A percentile compares a stretch with the other conserved stretches of the same genome.
These are phyloP conservation scores for Aspergillus eucalypticola DNA, from an alignment of 2,329 filamentous ascomycete species.

Conservation along the genomic window DNA sequence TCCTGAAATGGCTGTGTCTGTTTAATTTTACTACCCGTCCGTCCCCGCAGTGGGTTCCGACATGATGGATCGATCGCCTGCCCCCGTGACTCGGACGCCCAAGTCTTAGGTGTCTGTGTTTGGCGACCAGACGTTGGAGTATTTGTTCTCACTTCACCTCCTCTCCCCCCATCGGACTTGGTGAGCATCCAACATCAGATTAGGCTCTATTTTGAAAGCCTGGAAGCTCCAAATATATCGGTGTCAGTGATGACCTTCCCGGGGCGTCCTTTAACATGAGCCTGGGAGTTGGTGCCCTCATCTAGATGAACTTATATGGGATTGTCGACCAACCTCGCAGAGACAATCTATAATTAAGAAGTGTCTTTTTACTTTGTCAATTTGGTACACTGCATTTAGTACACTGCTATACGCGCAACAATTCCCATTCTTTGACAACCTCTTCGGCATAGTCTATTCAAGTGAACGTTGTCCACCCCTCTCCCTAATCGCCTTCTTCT, in stretches of 20 bases:
- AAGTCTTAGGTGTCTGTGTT: conserved; percentile 2
- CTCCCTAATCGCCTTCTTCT: not conserved
- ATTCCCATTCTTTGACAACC: not conserved
- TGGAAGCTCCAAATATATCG: not conserved
- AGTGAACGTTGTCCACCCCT: not conserved
- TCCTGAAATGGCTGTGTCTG: not conserved
- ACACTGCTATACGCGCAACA: not conserved
- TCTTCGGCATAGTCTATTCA: not conserved
- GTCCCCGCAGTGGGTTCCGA: not conserved
- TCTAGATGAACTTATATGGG: conserved; percentile 15
- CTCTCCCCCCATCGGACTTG: not conserved
- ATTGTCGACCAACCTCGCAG: conserved; percentile 5
- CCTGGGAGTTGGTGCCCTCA: conserved; percentile 8
- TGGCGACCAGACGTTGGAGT: not conserved
- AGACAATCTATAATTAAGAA: not conserved
- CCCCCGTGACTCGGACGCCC: conserved; percentile 2
- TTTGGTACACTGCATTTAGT: not conserved
- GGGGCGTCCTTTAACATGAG: conserved; percentile 11
- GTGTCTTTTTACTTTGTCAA: not conserved
- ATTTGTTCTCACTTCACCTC: not conserved
- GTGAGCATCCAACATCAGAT: not conserved
- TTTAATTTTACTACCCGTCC: not conserved
- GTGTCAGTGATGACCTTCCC: conserved; percentile 17
- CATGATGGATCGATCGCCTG: not conserved
- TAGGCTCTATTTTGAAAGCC: not conserved